Percentiles rank a stretch among this genome's conserved stretches.
These are phyloP conservation scores for Colletotrichum melonis DNA, from an alignment of 2,329 filamentous ascomycete species.

Conservation along the genomic window DNA sequence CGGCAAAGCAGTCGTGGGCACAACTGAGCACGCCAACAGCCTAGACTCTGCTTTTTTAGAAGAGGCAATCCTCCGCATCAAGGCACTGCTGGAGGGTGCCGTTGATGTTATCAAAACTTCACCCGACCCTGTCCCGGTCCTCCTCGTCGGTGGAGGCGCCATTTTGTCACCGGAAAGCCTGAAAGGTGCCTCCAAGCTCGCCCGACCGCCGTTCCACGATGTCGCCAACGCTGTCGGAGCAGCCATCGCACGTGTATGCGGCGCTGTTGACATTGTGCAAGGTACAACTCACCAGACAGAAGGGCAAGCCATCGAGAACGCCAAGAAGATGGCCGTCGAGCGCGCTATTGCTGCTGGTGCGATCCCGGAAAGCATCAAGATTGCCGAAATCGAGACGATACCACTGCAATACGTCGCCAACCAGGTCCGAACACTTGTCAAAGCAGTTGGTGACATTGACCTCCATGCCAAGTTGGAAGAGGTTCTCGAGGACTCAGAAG, in stretches of 20 bases:
- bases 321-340: conserved; percentile 37
- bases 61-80: conserved; percentile 34
- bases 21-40: conserved; percentile 36
- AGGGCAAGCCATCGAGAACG: conserved; percentile 37
- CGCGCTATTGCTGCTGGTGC: conserved; percentile 35
- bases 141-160: conserved; percentile 73
- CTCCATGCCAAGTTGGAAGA: conserved; percentile 49
- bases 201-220: conserved; percentile 66
- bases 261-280: conserved; percentile 54
- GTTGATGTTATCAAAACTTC: conserved; percentile 43
- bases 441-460: conserved; percentile 54
- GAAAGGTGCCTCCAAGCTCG: conserved; percentile 64
- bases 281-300: conserved; percentile 37
- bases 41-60: conserved; percentile 43
- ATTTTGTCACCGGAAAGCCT: conserved; percentile 67
- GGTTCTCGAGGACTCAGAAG: conserved; percentile 48
- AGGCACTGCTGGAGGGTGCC: conserved; percentile 38
- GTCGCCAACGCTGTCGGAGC: conserved; percentile 75
- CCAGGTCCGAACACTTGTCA: conserved; percentile 49
- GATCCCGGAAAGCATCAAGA: conserved; percentile 44
- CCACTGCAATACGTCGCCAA: conserved; percentile 47
- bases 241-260: conserved; percentile 69
- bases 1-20: conserved; percentile 61
- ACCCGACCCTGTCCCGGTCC: conserved; percentile 39
- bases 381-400: conserved; percentile 55